phyloP scores from a whole-genome alignment of 345 rosid genomes.

The Ailanthus altissimus region DNA sequence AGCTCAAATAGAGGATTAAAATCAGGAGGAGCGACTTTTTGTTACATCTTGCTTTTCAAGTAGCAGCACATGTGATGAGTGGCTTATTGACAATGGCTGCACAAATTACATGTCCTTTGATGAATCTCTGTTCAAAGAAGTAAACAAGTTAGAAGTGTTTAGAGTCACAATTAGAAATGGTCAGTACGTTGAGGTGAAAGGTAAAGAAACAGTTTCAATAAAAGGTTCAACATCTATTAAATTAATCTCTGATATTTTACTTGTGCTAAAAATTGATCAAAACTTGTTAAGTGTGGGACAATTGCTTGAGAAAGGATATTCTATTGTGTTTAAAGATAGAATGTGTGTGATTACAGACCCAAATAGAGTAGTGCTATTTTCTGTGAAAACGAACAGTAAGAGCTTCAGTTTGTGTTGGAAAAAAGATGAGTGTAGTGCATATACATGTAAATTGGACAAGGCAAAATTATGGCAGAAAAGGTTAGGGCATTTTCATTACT shows the following conservation, averaged over 20 bases:
- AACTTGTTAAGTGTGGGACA: not conserved
- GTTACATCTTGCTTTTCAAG: not conserved
- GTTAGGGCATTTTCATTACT: not conserved
- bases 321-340: not conserved
- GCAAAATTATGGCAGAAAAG: too few relatives aligned
- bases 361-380: too few relatives aligned
- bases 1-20: not conserved
- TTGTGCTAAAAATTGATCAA: not conserved
- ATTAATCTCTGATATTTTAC: not conserved
- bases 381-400: too few relatives aligned
- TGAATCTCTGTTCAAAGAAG: not conserved
- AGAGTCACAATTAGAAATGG: too few relatives aligned
- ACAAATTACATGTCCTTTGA: not conserved
- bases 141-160: not conserved
- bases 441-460: too few relatives aligned
- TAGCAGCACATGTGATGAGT: not conserved
- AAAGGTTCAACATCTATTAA: not conserved
- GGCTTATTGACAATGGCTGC: not conserved
- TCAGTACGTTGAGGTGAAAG: not conserved
- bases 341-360: too few relatives aligned
- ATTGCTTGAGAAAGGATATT: not conserved
- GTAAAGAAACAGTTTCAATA: not conserved
- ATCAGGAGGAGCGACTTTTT: not conserved
- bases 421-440: too few relatives aligned
- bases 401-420: too few relatives aligned